A percentile compares a stretch with the other conserved stretches of the same genome.
Evolutionary conservation across 2,329 filamentous ascomycete species (phyloP).

Genomic region (Aaosphaeria pasadenensis): DNA sequence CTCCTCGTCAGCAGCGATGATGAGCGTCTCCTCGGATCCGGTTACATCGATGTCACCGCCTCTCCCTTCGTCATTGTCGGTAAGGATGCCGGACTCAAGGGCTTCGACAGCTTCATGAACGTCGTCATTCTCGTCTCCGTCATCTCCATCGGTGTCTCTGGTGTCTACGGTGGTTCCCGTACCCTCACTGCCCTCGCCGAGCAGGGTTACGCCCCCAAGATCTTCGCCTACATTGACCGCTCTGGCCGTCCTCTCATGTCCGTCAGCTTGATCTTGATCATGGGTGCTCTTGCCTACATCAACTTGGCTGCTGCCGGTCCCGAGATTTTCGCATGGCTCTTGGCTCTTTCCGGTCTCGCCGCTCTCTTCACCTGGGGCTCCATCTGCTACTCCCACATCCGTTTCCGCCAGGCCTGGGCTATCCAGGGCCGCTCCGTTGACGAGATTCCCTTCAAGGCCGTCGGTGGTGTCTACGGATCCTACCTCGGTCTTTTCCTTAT

Average conservation of each 20-base stretch:
- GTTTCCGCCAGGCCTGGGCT: constrained; percentile 64
- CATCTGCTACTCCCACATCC: constrained; percentile 88
- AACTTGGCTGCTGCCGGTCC: constrained; percentile 47
- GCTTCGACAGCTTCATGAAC: constrained; percentile 65
- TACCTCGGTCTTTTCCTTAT: constrained; percentile 40
- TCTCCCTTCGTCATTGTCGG: constrained; percentile 68
- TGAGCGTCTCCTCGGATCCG: constrained; percentile 31
- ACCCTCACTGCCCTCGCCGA: constrained; percentile 54
- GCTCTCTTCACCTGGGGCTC: constrained; percentile 78
- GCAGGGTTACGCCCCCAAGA: constrained; percentile 66
- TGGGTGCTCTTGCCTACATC: constrained; percentile 77
- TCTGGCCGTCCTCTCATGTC: constrained; percentile 75
- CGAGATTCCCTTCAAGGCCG: constrained; percentile 44
- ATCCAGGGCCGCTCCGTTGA: constrained; percentile 40
- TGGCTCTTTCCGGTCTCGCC: constrained; percentile 69
- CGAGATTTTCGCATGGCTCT: constrained; percentile 70
- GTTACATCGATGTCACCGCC: constrained; percentile 37
- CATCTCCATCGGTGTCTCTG: constrained; percentile 58
- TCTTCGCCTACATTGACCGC: constrained; percentile 79
- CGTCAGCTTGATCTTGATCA: constrained; percentile 62
- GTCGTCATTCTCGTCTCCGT: constrained; percentile 63
- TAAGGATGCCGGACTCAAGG: constrained; percentile 57
- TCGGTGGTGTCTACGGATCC: constrained; percentile 40
- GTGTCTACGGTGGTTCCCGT: constrained; percentile 56
- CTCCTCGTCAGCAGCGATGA: constrained; percentile 40